Conservation (phyloP, 441 rosid genomes). For the Populus hybrid region DNA sequence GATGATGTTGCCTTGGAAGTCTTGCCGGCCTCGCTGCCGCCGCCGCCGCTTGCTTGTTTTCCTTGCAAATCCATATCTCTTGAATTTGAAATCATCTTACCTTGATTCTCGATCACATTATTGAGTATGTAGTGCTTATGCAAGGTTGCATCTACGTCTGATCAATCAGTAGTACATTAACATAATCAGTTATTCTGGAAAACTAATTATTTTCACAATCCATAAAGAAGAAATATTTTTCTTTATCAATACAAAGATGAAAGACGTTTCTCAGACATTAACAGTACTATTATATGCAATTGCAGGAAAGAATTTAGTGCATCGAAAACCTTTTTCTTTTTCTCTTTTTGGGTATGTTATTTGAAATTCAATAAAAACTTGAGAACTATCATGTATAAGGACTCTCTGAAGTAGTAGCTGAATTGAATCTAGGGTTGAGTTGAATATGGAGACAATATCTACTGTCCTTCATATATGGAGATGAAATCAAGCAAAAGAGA, state of each 20-base stretch:
- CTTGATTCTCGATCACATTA: slow-evolving; percentile 19
- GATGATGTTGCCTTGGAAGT: slow-evolving; percentile 29
- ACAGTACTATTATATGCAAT: background rate
- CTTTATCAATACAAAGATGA: too few relatives aligned
- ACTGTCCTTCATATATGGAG: background rate
- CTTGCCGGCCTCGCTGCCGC: slow-evolving; percentile 24
- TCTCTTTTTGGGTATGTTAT: background rate
- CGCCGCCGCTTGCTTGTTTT: slow-evolving; percentile 55
- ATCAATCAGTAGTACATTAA: too few relatives aligned
- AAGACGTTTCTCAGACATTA: background rate
- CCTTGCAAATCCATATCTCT: slow-evolving; percentile 39
- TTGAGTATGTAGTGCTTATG: slow-evolving; percentile 18
- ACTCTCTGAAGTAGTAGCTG: background rate
- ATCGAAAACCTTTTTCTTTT: background rate
- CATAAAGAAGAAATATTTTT: background rate
- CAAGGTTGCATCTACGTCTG: too few relatives aligned
- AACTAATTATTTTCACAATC: background rate
- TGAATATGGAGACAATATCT: too few relatives aligned
- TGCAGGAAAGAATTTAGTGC: too few relatives aligned
- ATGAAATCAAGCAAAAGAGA: background rate
- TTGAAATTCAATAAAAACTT: background rate
- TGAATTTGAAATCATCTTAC: slow-evolving; percentile 49
- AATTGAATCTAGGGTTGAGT: slow-evolving; percentile 12
- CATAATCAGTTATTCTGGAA: background rate
- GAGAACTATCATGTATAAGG: background rate